Evolutionary conservation across 1,284 basidiomycete species (phyloP), one percentile per base, ranked within the genome.

Genomic region (Omphalotus olearius): DNA sequence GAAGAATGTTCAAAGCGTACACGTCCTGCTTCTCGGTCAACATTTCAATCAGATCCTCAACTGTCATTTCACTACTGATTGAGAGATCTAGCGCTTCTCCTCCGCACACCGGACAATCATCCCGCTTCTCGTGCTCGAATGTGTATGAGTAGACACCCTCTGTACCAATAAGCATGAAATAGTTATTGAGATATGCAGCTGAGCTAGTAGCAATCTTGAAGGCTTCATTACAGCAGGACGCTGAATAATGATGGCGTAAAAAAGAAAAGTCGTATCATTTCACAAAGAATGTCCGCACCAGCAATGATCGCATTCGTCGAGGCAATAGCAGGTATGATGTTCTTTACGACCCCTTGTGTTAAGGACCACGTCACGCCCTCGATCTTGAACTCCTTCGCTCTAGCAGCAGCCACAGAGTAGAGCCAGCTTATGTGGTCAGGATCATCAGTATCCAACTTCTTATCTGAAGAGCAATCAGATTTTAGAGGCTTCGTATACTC

Each of bases 271-370:
- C 30, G 9, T 10, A 10, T 13, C 9, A 33, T 33, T 33, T 33
- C 13, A 33, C 30, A 10, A 20, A 20, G 13, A 39, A 45, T 14
- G 17, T 28, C 36, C 73, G 30, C 58, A 91, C 92, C 92, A 28
- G 94, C 91, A 57, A 98, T 94, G 65, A 98, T 93, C 39, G 94
- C 93, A 62, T 97, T 98, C 9, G 95, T 98, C 1, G 91, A 94
- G 0, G 94, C 94, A 58, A 98, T 97, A 28, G 97, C 96, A 11
- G 96, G 96, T 58, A 99, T 99, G 68, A 99, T 98, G 66, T 98
- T 98, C 78, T 99, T 99, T 47, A 99, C 95, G 30, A 99, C 97
- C 43, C 97, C 97, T 68, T 99, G 97, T 0, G 97, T 99, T 40
- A 98, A 74, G 4, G 90, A 88, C 93, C 96, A 99, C 3, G 95